Conservation (phyloP, 2,329 filamentous ascomycete species). For the Phyllosticta ampelicida region DNA sequence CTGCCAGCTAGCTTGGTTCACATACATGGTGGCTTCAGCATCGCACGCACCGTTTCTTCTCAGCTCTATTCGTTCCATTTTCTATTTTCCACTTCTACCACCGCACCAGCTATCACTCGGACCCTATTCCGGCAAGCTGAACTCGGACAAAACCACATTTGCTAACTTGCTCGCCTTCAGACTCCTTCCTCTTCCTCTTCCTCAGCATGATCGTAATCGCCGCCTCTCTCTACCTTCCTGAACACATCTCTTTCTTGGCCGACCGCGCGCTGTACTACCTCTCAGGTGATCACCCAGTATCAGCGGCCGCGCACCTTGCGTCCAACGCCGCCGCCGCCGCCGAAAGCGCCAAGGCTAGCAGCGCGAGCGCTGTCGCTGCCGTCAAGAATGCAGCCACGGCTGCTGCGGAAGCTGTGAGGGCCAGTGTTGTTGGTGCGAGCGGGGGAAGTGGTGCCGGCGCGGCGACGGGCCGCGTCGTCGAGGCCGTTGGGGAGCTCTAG, state of each 20-base stretch:
- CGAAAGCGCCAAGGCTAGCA: background rate
- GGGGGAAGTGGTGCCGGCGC: background rate
- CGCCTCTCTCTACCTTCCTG: conserved; percentile 82
- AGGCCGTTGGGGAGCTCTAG: background rate
- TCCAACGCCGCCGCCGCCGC: background rate
- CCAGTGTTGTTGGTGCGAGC: background rate
- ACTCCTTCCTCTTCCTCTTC: conserved; percentile 85
- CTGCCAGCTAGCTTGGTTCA: too few relatives aligned
- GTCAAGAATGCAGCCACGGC: background rate
- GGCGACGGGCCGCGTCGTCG: background rate
- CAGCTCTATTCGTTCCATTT: background rate
- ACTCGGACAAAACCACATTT: background rate
- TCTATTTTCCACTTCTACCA: background rate
- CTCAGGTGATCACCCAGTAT: conserved; percentile 51
- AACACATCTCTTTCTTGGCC: conserved; percentile 74
- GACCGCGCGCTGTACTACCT: conserved; percentile 92
- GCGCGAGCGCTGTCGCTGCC: background rate
- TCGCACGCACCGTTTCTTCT: background rate
- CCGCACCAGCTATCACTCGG: background rate
- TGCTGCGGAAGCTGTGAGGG: background rate
- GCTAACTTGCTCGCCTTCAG: conserved; percentile 37
- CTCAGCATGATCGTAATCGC: conserved; percentile 78
- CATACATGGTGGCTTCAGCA: background rate
- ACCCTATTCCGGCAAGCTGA: background rate
- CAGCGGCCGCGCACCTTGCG: background rate